These are phyloP conservation scores for Paramecium biaurelia DNA, from an alignment of 73 alveolate species.

Conservation along the genomic window DNA sequence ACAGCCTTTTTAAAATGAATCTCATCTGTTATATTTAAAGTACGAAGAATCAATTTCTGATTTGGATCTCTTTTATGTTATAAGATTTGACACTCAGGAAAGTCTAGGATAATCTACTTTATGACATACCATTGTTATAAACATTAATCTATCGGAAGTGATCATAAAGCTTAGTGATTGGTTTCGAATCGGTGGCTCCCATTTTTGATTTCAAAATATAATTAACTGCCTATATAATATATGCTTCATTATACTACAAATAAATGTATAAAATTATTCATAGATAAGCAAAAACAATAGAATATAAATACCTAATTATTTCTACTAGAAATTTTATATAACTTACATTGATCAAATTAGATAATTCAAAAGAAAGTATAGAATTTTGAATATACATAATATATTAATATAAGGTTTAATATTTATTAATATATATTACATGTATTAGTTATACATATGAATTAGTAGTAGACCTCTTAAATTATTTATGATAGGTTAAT, in stretches of 20 bases:
- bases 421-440: no score
- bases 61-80: not conserved
- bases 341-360: no score
- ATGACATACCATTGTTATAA: not conserved
- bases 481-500: no score
- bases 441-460: no score
- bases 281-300: no score
- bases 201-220: not conserved
- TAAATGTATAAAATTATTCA: not conserved
- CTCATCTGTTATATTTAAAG: conserved; percentile 31
- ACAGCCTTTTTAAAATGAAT: not conserved
- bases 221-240: conserved; percentile 3
- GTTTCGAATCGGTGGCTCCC: conserved; percentile 22
- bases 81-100: not conserved
- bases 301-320: no score
- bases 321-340: no score
- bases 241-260: not conserved
- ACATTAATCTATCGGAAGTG: not conserved
- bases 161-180: not conserved
- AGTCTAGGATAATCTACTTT: not conserved
- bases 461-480: no score
- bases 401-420: no score
- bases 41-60: not conserved
- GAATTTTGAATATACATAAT: no score
- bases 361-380: no score